Evolutionary conservation across 2,329 filamentous ascomycete species (phyloP).

Genomic region (Pseudogymnoascus sp.): DNA sequence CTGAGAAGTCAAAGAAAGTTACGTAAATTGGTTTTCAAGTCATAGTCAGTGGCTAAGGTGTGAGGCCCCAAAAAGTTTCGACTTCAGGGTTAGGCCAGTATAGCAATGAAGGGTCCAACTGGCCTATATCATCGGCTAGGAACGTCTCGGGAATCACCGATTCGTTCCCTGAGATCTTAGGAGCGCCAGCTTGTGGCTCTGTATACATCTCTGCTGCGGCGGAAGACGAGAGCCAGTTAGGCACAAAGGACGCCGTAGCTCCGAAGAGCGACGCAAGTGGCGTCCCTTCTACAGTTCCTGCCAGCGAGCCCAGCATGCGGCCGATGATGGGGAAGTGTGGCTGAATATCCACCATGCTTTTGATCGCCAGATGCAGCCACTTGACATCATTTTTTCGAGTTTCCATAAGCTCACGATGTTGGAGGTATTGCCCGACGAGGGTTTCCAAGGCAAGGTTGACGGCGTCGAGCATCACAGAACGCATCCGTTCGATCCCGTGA

Average conservation of each 20-base stretch:
- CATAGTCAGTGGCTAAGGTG: neutral
- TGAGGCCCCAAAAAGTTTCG: neutral
- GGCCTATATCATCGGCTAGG: neutral
- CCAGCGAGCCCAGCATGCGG: neutral
- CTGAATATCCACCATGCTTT: constrained; percentile 5
- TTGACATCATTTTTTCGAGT: neutral
- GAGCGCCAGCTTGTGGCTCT: neutral
- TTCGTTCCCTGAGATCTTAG: neutral
- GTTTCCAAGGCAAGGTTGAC: neutral
- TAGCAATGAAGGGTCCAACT: neutral
- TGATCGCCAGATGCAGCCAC: constrained; percentile 3
- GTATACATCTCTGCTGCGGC: neutral
- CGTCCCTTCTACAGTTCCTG: neutral
- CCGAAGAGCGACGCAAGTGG: neutral
- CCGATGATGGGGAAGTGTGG: constrained; percentile 9
- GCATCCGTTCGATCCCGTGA: constrained; percentile 3
- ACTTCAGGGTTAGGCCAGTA: neutral
- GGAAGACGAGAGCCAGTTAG: neutral
- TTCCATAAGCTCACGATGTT: neutral
- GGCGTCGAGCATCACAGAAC: constrained; percentile 8
- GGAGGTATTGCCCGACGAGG: neutral
- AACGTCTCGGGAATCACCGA: neutral
- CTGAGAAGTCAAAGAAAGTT: neutral
- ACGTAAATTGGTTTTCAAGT: neutral
- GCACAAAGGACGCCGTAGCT: neutral